Conservation (phyloP, 257 asterid species). For the Capsicum chinense region DNA sequence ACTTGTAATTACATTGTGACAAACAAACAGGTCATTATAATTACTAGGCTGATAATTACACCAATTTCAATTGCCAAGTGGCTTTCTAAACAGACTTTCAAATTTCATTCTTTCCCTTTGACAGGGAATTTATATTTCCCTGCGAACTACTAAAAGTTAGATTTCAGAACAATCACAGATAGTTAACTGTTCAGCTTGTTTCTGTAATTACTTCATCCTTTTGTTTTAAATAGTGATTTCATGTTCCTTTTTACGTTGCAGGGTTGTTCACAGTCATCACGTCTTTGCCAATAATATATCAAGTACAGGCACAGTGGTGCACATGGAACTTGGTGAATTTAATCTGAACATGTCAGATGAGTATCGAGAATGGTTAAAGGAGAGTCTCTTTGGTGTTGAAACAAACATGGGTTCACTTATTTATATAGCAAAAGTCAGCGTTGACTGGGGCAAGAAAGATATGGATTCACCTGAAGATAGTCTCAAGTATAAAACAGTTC, state of each 20-base stretch:
- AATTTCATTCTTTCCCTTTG: constrained; percentile 15
- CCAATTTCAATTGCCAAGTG: too few species aligned
- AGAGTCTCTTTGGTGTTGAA: constrained; percentile 85
- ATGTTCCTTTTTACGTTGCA: constrained; percentile 54
- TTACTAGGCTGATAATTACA: too few species aligned
- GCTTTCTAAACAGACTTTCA: not conserved
- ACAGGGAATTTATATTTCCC: not conserved
- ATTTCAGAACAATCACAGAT: not conserved
- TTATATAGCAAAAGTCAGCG: constrained; percentile 84
- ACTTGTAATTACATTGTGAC: too few species aligned
- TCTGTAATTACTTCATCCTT: constrained; percentile 23
- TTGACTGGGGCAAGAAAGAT: constrained; percentile 88
- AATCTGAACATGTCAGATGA: constrained; percentile 96
- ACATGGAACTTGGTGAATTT: constrained; percentile 89
- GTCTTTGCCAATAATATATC: constrained; percentile 85
- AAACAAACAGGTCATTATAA: too few species aligned
- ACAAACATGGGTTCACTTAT: constrained; percentile 76
- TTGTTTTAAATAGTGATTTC: constrained; percentile 34
- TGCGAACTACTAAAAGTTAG: not conserved
- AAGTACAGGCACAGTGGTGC: constrained; percentile 67
- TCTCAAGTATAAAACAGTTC: constrained; percentile 63
- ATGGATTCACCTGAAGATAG: constrained; percentile 75
- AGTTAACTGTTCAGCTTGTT: constrained; percentile 17
- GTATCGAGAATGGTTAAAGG: constrained; percentile 90
- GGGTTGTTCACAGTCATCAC: constrained; percentile 94